Conservation (phyloP, 192 early-diverging fungal species). For the Coemansia sp. region DNA sequence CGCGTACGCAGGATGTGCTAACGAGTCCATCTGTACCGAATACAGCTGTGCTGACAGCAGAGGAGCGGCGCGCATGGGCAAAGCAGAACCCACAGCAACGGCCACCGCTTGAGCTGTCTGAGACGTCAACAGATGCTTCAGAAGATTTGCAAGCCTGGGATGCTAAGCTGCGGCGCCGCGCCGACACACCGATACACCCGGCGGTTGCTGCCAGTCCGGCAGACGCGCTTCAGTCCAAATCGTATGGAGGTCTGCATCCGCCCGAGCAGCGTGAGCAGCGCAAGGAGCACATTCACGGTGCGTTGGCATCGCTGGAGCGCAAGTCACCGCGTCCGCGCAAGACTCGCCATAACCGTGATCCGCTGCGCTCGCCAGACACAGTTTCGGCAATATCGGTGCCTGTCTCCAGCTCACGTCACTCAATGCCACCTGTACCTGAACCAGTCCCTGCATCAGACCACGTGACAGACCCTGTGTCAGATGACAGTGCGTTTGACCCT, state of each 20-base stretch:
- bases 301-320: slow-evolving; percentile 38
- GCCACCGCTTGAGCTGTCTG: slow-evolving; percentile 26
- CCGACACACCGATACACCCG: slow-evolving; percentile 16
- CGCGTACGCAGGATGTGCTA: slow-evolving; percentile 14
- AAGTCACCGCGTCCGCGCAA: slow-evolving; percentile 23
- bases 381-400: neutral
- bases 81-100: slow-evolving; percentile 18
- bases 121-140: neutral
- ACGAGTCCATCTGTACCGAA: slow-evolving; percentile 20
- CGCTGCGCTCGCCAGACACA: slow-evolving; percentile 2
- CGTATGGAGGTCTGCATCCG: slow-evolving; percentile 31
- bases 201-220: slow-evolving; percentile 26
- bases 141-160: slow-evolving; percentile 27
- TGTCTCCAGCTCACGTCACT: neutral
- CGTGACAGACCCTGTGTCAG: neutral
- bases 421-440: neutral
- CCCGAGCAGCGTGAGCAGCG: slow-evolving; percentile 11
- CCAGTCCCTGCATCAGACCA: neutral
- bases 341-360: slow-evolving; percentile 26
- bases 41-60: slow-evolving; percentile 11
- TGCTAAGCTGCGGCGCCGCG: slow-evolving; percentile 29
- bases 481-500: neutral
- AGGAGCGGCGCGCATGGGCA: slow-evolving; percentile 40
- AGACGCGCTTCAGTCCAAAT: slow-evolving; percentile 32
- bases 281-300: slow-evolving; percentile 22